Evolutionary conservation across 768 basidiomycete species (phyloP).

Genomic region (Postia placenta): DNA sequence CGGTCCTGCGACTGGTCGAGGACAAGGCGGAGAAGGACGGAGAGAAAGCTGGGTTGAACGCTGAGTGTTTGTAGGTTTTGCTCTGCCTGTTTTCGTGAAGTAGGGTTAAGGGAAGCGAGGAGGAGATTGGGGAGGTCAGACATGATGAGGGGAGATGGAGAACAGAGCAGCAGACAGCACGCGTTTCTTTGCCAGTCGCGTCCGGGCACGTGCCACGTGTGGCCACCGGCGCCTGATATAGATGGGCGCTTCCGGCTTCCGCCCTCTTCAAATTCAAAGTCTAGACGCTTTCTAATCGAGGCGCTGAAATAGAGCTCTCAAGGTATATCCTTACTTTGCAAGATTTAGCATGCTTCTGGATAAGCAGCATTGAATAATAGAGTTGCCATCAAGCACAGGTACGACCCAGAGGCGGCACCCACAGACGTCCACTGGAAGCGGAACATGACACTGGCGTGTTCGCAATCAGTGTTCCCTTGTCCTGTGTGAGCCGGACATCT

Average conservation of each 20-base stretch:
- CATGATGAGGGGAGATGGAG: slow-evolving; percentile 32
- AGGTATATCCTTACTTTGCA: no score
- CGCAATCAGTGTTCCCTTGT: background rate
- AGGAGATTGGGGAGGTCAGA: slow-evolving; percentile 66
- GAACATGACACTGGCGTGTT: background rate
- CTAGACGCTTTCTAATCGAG: no score
- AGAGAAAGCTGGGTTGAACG: slow-evolving; percentile 70
- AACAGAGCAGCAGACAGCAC: background rate
- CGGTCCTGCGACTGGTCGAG: slow-evolving; percentile 60
- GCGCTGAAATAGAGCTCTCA: no score
- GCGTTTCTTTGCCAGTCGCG: background rate
- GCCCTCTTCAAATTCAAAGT: no score
- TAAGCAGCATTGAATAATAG: no score
- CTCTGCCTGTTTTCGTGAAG: slow-evolving; percentile 76
- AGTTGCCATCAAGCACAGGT: no score
- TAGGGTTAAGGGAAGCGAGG: slow-evolving; percentile 62
- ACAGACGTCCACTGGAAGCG: no score
- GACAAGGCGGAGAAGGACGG: slow-evolving; percentile 72
- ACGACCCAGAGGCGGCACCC: no score
- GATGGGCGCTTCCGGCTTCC: background rate
- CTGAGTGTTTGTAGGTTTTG: slow-evolving; percentile 64
- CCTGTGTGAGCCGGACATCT: background rate
- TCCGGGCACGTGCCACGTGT: background rate
- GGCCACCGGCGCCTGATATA: background rate
- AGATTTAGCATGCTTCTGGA: no score